phyloP scores from a whole-genome alignment of 768 basidiomycete species.

The Boletus huronensis region DNA sequence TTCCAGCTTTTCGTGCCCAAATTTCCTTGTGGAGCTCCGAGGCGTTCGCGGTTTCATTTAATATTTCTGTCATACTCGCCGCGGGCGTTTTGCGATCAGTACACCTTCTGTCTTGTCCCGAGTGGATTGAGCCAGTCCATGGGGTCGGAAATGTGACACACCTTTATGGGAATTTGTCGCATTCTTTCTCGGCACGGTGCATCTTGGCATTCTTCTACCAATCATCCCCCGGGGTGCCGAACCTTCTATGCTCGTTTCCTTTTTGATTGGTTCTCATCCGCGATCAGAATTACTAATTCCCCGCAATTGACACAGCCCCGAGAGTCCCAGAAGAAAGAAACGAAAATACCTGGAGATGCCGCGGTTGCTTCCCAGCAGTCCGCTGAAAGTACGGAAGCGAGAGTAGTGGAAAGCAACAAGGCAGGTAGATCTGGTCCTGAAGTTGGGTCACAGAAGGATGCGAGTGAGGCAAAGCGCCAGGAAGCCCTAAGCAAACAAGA shows the following conservation, averaged over 20 bases:
- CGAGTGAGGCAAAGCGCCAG: background rate
- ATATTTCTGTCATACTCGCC: background rate
- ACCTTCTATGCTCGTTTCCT: background rate
- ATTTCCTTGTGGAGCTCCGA: background rate
- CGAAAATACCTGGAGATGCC: background rate
- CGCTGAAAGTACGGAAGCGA: background rate
- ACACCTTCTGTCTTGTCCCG: background rate
- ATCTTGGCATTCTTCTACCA: background rate
- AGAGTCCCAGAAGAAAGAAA: background rate
- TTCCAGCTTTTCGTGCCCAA: background rate
- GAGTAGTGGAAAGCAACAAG: background rate
- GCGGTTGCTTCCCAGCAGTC: background rate
- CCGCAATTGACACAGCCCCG: constrained; percentile 1
- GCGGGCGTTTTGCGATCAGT: background rate
- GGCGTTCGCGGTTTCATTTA: background rate
- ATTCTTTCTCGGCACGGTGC: background rate
- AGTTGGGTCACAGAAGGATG: background rate
- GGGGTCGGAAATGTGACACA: background rate
- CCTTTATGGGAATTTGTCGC: background rate
- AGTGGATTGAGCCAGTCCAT: background rate
- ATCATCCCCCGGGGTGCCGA: background rate
- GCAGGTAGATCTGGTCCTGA: background rate
- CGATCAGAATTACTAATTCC: constrained; percentile 6
- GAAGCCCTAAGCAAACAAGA: background rate
- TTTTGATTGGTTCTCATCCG: background rate